Base-by-base conservation (phyloP, 2,329 filamentous ascomycete genomes). In the Onygenales sp. region DNA sequence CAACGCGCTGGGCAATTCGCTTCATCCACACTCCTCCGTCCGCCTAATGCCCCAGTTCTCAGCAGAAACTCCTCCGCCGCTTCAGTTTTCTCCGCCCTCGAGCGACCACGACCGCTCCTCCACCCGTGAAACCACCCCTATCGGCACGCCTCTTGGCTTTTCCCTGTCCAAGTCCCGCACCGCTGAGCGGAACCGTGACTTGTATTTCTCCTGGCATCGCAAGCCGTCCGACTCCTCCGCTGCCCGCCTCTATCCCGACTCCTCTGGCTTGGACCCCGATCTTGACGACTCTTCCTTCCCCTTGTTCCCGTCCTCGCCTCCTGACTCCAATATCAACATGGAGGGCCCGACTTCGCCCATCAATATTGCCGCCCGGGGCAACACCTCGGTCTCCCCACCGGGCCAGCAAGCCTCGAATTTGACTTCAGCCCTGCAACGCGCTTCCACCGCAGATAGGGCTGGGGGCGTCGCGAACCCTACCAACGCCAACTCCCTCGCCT, bases 391-490 rank as follows among this genome's bases (percentile, higher is more conserved):
- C 58, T 82, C 79, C 34, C 80, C 81, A 49, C 78, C 79, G 44
- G 71, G 69, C 56, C 79, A 78, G 63, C 80, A 83, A 66, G 78
- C 80, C 10, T 84, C 82, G 37, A 83, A 82, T 62, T 71, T 84
- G 59, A 84, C 81, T 4, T 81, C 79, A 46, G 81, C 81, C 47
- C 69, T 85, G 54, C 78, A 81, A 62, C 72, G 75, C 52, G 74
- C 70, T 44, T 67, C 67, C 37, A 72, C 67, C 54, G 66, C 67
- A 54, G 70, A 72, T 56, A 68, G 69, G n/a, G 62, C 64, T 42
- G 67, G 71, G 9, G 71, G 71, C 51, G 61, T 70, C 54, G 72
- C 76, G 55, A 72, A 71, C 62, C 69, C 76, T 55, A 70, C 70
- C 46, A 62, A 49, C 21, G 6, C 62, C 52, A 69, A 60, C 27